A percentile compares a stretch with the other conserved stretches of the same genome.
phyloP scores from a whole-genome alignment of 768 basidiomycete species.

The Termitomyces sp. region DNA sequence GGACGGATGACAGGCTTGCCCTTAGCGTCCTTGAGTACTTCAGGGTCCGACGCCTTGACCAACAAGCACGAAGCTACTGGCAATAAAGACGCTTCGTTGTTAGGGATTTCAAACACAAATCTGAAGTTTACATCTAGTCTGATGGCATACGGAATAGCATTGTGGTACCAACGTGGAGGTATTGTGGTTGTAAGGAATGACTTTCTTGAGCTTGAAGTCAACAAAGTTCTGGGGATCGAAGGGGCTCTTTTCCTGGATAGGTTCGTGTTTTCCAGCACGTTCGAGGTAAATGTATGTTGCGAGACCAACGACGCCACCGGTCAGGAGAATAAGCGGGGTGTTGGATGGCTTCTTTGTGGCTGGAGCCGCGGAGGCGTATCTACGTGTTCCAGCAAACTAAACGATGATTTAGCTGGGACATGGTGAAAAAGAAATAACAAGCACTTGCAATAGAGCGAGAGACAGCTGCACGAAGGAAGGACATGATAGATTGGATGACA shows the following conservation, averaged over 20 bases:
- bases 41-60: conserved; percentile 67
- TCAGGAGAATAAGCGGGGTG: conserved; percentile 41
- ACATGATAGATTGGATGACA: conserved; percentile 27
- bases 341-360: conserved; percentile 42
- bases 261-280: conserved; percentile 15
- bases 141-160: neutral
- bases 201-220: conserved; percentile 76
- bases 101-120: conserved; percentile 77
- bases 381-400: conserved; percentile 32
- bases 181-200: conserved; percentile 92
- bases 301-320: conserved; percentile 37
- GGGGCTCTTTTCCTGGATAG: conserved; percentile 55
- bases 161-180: conserved; percentile 54
- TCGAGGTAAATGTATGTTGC: conserved; percentile 50
- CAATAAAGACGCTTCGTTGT: conserved; percentile 70
- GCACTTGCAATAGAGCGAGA: conserved; percentile 37
- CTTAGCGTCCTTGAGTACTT: conserved; percentile 60
- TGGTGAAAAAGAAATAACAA: neutral
- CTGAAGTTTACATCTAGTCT: conserved; percentile 26
- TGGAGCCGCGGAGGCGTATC: conserved; percentile 40
- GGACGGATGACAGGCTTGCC: conserved; percentile 88
- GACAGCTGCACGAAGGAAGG: conserved; percentile 32
- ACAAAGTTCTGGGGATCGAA: conserved; percentile 71
- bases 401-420: conserved; percentile 1
- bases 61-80: conserved; percentile 76